Evolutionary conservation across 129 eudicot genomes (phyloP).

Genomic region (Glebionis coronaria): DNA sequence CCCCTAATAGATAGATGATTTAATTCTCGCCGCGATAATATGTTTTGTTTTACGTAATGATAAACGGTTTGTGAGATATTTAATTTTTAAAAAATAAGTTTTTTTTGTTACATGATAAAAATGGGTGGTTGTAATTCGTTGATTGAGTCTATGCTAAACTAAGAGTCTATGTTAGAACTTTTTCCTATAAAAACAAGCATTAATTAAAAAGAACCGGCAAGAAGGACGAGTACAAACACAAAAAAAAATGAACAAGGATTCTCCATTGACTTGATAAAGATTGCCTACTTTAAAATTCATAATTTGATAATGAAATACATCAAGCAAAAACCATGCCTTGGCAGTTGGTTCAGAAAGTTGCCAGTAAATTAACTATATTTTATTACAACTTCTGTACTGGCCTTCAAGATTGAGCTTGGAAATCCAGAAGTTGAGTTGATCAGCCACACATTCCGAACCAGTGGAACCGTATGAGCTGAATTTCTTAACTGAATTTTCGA

Average conservation of each 20-base stretch:
- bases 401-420: conserved; percentile 37
- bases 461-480: conserved; percentile 96
- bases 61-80: too few relatives aligned
- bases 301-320: background rate
- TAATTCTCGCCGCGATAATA: too few relatives aligned
- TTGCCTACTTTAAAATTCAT: background rate
- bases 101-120: too few relatives aligned
- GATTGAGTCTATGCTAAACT: too few relatives aligned
- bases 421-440: conserved; percentile 74
- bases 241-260: background rate
- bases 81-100: too few relatives aligned
- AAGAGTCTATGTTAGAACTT: too few relatives aligned
- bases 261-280: background rate
- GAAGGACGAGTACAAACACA: background rate
- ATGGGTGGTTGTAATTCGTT: too few relatives aligned
- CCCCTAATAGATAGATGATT: too few relatives aligned
- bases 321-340: background rate
- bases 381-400: conserved; percentile 10
- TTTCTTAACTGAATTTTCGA: conserved; percentile 78
- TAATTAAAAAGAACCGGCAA: background rate
- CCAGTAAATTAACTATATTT: background rate
- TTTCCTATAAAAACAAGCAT: too few relatives aligned
- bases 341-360: background rate
- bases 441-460: conserved; percentile 88
- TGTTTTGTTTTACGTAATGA: too few relatives aligned